Conservation (phyloP, 768 basidiomycete species). For the Tremella mesenterica region DNA sequence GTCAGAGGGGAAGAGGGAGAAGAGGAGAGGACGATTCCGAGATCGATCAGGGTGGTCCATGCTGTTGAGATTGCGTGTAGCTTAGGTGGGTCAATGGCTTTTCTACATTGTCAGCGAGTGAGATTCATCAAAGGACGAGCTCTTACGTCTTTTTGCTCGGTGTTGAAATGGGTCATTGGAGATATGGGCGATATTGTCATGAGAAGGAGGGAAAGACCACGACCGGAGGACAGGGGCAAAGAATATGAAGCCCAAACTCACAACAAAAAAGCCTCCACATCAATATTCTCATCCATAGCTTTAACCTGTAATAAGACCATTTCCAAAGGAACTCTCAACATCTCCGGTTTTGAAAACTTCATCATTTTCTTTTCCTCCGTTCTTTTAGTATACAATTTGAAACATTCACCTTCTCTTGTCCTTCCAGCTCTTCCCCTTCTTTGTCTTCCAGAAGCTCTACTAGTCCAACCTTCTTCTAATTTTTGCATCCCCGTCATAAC, state of each 20-base stretch:
- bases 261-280: constrained; percentile 57
- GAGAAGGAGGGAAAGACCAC: too few species aligned
- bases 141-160: not conserved
- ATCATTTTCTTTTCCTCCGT: constrained; percentile 60
- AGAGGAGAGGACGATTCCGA: constrained; percentile 65
- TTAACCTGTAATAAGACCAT: constrained; percentile 73
- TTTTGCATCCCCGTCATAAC: constrained; percentile 62
- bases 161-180: too few species aligned
- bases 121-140: not conserved
- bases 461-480: constrained; percentile 65
- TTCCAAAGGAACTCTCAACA: constrained; percentile 76
- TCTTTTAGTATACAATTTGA: constrained; percentile 72
- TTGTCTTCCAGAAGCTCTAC: constrained; percentile 65
- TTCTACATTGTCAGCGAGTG: constrained; percentile 34
- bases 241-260: not conserved
- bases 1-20: constrained; percentile 53
- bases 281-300: constrained; percentile 63
- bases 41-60: constrained; percentile 60
- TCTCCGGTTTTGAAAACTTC: constrained; percentile 74
- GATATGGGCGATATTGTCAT: too few species aligned
- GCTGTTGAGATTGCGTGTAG: constrained; percentile 67
- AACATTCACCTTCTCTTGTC: constrained; percentile 60
- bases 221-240: too few species aligned
- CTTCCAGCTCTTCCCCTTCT: constrained; percentile 83
- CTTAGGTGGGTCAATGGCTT: constrained; percentile 77